Conservation (phyloP, 208 protist genomes). For the Trypanosoma cruzi region DNA sequence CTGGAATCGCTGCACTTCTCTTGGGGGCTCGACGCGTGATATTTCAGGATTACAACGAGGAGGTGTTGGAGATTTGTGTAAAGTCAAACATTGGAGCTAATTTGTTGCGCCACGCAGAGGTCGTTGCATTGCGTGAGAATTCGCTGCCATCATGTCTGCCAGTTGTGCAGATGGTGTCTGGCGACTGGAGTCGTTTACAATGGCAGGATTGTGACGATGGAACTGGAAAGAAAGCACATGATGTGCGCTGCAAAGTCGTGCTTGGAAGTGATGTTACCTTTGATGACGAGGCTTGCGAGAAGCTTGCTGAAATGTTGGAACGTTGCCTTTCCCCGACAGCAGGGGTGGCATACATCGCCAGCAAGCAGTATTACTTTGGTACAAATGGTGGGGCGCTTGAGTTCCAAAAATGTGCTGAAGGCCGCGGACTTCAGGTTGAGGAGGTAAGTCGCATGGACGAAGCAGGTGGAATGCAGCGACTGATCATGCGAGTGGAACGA, state of each 20-base stretch:
- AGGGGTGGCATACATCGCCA: slow-evolving; percentile 70
- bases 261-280: slow-evolving; percentile 90
- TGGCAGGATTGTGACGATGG: slow-evolving; percentile 28
- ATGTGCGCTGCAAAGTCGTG: slow-evolving; percentile 43
- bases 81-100: slow-evolving; percentile 81
- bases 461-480: slow-evolving; percentile 63
- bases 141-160: background rate
- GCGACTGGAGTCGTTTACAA: slow-evolving; percentile 69
- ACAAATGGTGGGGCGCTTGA: slow-evolving; percentile 78
- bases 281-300: slow-evolving; percentile 75
- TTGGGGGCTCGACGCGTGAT: slow-evolving; percentile 59
- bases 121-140: background rate
- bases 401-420: slow-evolving; percentile 40
- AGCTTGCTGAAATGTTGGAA: slow-evolving; percentile 61
- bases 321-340: slow-evolving; percentile 52
- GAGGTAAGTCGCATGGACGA: slow-evolving; percentile 45
- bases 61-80: slow-evolving; percentile 76
- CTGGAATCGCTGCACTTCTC: slow-evolving; percentile 59
- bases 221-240: background rate
- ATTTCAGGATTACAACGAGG: slow-evolving; percentile 89
- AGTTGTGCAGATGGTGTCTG: slow-evolving; percentile 68
- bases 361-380: slow-evolving; percentile 92
- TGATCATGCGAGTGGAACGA: slow-evolving; percentile 56
- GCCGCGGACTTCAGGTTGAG: slow-evolving; percentile 36
- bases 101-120: slow-evolving; percentile 21